Conservation (phyloP, 345 rosid species). For the Syzygium aromaticum region DNA sequence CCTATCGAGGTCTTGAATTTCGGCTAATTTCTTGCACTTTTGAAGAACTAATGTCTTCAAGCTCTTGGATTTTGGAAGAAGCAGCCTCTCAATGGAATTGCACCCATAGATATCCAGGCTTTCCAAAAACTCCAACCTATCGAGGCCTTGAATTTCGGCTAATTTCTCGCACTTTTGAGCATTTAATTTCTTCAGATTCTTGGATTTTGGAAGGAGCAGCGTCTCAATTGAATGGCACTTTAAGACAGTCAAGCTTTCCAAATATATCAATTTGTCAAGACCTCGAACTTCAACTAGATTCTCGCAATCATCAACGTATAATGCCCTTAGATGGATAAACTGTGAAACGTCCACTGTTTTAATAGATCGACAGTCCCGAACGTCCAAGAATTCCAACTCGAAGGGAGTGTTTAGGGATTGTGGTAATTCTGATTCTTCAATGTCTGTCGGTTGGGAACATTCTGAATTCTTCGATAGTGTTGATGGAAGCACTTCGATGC, state of each 20-base stretch:
- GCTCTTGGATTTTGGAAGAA: neutral
- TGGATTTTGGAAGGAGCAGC: neutral
- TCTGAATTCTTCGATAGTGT: too few species aligned
- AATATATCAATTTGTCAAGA: neutral
- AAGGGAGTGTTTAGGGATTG: too few species aligned
- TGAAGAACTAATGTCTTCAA: accelerated
- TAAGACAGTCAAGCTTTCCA: accelerated
- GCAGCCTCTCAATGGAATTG: accelerated
- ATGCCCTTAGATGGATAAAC: too few species aligned
- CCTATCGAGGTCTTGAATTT: neutral
- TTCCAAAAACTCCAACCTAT: neutral
- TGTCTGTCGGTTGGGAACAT: too few species aligned
- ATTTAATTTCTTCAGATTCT: accelerated
- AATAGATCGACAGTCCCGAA: too few species aligned
- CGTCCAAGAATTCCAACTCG: too few species aligned
- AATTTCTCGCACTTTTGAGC: accelerated
- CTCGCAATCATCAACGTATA: accelerated
- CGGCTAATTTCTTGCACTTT: accelerated
- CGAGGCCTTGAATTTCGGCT: neutral
- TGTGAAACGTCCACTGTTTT: too few species aligned
- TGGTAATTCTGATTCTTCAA: too few species aligned
- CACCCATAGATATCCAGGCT: accelerated
- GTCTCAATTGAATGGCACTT: accelerated
- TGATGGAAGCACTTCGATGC: too few species aligned
- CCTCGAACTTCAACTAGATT: neutral